phyloP scores from a whole-genome alignment of 2,329 filamentous ascomycete species.

The Fusarium praegraminearum region DNA sequence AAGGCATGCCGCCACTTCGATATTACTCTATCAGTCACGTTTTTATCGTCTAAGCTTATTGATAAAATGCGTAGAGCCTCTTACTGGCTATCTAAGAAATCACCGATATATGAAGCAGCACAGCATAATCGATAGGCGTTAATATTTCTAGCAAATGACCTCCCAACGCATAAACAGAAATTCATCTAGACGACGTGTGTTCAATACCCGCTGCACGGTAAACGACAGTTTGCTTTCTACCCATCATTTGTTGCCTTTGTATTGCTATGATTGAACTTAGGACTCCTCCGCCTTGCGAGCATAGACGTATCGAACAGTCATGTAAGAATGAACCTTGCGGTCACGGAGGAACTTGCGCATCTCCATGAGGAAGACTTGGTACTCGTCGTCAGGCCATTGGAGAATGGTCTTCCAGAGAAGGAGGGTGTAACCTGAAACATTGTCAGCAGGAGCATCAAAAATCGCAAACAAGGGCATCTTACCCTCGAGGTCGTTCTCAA shows the following conservation, averaged over 20 bases:
- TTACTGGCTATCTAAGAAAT: too few relatives aligned
- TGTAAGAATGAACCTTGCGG: slow-evolving; percentile 36
- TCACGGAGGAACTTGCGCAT: slow-evolving; percentile 34
- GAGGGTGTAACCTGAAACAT: slow-evolving; percentile 26
- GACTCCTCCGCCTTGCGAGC: slow-evolving; percentile 28
- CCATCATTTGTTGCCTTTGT: too few relatives aligned
- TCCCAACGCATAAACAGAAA: not conserved
- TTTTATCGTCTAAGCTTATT: too few relatives aligned
- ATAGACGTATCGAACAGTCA: slow-evolving; percentile 40
- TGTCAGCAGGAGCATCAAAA: not conserved
- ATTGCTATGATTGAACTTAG: not conserved
- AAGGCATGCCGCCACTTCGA: too few relatives aligned
- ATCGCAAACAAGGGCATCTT: rapidly evolving
- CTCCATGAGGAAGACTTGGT: slow-evolving; percentile 36
- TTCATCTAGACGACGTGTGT: not conserved
- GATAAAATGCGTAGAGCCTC: too few relatives aligned
- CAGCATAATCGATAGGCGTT: too few relatives aligned
- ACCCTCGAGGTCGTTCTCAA: slow-evolving; percentile 44
- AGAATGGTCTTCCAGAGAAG: slow-evolving; percentile 40
- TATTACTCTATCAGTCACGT: too few relatives aligned
- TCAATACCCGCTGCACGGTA: not conserved
- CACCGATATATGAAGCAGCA: too few relatives aligned
- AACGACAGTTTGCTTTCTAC: not conserved
- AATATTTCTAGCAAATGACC: not conserved
- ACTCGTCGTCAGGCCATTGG: slow-evolving; percentile 40